Conservation (phyloP, 2,329 filamentous ascomycete species). For the Penicillium glabrum region DNA sequence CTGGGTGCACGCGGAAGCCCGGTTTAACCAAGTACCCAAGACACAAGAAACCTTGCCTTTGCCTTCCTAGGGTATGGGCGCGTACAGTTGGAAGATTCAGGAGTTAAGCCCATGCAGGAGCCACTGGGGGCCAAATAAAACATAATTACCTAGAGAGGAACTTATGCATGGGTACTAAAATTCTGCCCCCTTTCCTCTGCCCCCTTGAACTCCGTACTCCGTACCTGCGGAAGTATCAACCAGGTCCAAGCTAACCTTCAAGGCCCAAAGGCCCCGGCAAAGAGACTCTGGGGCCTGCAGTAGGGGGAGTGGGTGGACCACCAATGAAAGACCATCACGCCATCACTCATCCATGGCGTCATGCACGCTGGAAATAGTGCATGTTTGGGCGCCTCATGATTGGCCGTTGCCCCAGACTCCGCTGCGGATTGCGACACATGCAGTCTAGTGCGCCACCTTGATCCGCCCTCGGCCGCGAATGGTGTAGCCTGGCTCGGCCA, state of each 20-base stretch:
- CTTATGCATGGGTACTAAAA: not conserved
- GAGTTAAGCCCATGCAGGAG: not conserved
- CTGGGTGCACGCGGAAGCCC: not conserved
- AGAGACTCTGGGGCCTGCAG: conserved; percentile 22
- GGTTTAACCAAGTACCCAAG: not conserved
- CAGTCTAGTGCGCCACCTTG: conserved; percentile 30
- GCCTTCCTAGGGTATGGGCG: not conserved
- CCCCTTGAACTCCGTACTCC: not conserved
- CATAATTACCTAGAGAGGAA: not conserved
- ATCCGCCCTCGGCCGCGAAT: conserved; percentile 27
- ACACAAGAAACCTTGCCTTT: not conserved
- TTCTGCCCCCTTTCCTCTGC: not conserved
- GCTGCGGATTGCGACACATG: conserved; percentile 24
- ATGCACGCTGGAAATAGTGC: conserved; percentile 35
- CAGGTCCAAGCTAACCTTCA: not conserved
- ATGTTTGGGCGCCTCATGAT: conserved; percentile 16
- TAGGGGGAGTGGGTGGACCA: conserved; percentile 6
- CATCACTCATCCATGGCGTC: conserved; percentile 30
- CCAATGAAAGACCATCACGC: conserved; percentile 27
- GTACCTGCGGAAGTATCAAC: conserved; percentile 5
- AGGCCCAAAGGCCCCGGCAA: conserved; percentile 5
- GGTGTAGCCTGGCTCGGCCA: conserved; percentile 5
- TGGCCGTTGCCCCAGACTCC: conserved; percentile 24
- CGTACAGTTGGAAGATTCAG: not conserved
- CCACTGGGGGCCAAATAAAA: not conserved